Evolutionary conservation across 768 basidiomycete genomes (phyloP).

Genomic region (Podaxis sp.): DNA sequence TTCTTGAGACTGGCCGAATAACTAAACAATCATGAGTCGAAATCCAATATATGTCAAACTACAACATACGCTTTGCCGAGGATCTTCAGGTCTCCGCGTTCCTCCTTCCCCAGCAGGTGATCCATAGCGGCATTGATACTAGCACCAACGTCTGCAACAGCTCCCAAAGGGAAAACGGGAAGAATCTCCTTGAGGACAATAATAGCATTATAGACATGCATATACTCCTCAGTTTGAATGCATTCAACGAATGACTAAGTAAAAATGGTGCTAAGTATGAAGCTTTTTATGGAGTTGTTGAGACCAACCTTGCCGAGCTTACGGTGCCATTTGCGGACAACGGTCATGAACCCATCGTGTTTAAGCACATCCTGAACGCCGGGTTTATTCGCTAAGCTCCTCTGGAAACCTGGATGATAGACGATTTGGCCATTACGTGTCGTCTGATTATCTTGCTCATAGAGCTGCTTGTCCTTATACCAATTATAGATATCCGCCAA

Average conservation of each 20-base stretch:
- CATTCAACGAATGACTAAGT: constrained; percentile 74
- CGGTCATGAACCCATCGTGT: constrained; percentile 68
- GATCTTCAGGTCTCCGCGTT: constrained; percentile 82
- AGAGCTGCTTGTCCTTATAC: constrained; percentile 75
- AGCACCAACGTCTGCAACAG: constrained; percentile 54
- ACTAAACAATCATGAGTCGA: constrained; percentile 31
- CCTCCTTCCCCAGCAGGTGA: constrained; percentile 69
- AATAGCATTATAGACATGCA: constrained; percentile 98
- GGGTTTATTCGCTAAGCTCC: constrained; percentile 44
- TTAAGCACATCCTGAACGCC: constrained; percentile 54
- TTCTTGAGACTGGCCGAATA: constrained; percentile 78
- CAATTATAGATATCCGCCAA: constrained; percentile 78
- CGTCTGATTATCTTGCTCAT: constrained; percentile 67
- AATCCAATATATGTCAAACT: constrained; percentile 5
- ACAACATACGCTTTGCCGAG: constrained; percentile 70
- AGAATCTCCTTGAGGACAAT: constrained; percentile 90
- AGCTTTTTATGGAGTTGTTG: neutral
- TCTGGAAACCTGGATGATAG: constrained; percentile 71
- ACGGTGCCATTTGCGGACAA: constrained; percentile 84
- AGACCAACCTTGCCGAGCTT: constrained; percentile 63
- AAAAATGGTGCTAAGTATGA: neutral
- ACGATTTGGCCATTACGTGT: constrained; percentile 60
- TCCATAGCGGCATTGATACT: constrained; percentile 62
- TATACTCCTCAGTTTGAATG: constrained; percentile 87
- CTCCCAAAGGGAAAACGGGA: constrained; percentile 80